Conservation (phyloP, 257 asterid genomes). For the Scutellaria barbata region DNA sequence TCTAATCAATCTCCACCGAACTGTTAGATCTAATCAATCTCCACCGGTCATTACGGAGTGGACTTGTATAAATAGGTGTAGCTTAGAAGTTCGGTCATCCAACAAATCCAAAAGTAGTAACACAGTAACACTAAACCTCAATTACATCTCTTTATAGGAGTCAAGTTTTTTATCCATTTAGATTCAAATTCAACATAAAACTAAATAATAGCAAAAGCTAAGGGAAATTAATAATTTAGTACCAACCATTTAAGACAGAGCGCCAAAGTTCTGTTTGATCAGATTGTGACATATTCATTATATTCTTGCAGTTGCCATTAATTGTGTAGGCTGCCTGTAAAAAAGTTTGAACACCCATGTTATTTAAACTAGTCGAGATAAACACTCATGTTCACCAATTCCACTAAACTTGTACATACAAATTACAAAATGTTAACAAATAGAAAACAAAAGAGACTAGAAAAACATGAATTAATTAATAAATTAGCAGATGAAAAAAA, state of each 20-base stretch:
- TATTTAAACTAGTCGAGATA: constrained; percentile 13
- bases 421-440: not conserved
- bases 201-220: constrained; percentile 5
- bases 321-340: constrained; percentile 91
- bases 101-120: too few species aligned
- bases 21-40: too few species aligned
- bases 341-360: constrained; percentile 30
- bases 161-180: too few species aligned
- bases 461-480: not conserved
- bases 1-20: too few species aligned
- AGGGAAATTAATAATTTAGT: constrained; percentile 15
- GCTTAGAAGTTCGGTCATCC: too few species aligned
- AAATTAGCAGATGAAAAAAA: too few species aligned
- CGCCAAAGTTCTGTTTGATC: constrained; percentile 96
- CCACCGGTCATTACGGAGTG: too few species aligned
- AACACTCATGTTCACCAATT: constrained; percentile 15
- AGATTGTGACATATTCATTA: constrained; percentile 94
- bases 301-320: constrained; percentile 93
- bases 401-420: constrained; percentile 6
- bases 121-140: too few species aligned
- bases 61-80: too few species aligned
- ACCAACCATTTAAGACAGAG: constrained; percentile 68
- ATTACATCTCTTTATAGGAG: too few species aligned
- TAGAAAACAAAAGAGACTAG: constrained; percentile 3
- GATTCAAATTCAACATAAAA: not conserved